These are phyloP conservation scores for Chrysanthemum seticuspe DNA, from an alignment of 129 eudicot genomes.

Conservation along the genomic window DNA sequence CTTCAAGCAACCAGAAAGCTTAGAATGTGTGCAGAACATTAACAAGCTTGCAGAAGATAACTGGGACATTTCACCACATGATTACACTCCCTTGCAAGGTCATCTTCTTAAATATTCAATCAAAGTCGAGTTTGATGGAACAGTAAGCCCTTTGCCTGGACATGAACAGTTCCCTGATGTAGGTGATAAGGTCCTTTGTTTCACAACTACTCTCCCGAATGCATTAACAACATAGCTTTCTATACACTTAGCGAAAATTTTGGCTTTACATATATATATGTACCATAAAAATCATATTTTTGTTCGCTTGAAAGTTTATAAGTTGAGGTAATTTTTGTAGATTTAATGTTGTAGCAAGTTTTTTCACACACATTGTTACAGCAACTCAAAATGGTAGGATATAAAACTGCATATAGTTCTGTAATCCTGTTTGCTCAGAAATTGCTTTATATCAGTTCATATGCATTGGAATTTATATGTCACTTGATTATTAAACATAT, in stretches of 20 bases:
- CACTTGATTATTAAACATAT: no score
- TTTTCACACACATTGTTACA: not conserved
- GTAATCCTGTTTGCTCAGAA: not conserved
- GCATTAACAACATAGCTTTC: slow-evolving; percentile 54
- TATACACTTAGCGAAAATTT: slow-evolving; percentile 9
- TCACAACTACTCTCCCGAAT: slow-evolving; percentile 61
- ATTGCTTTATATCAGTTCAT: not conserved
- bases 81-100: slow-evolving; percentile 64
- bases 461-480: not conserved
- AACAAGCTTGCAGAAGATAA: slow-evolving; percentile 72
- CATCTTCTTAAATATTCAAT: slow-evolving; percentile 84
- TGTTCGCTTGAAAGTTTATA: slow-evolving; percentile 5
- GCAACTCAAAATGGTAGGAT: not conserved
- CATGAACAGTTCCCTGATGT: slow-evolving; percentile 75
- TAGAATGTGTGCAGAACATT: slow-evolving; percentile 47
- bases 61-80: slow-evolving; percentile 61
- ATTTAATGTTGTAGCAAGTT: slow-evolving; percentile 12
- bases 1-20: slow-evolving; percentile 58
- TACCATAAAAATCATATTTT: slow-evolving; percentile 13
- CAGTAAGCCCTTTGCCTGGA: slow-evolving; percentile 59
- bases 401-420: slow-evolving; percentile 9
- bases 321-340: slow-evolving; percentile 27
- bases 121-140: slow-evolving; percentile 52
- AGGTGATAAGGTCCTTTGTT: slow-evolving; percentile 82
- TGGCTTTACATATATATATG: slow-evolving; percentile 15